A percentile compares a stretch with the other conserved stretches of the same genome.
Evolutionary conservation across 1,284 basidiomycete genomes (phyloP).

Genomic region (Butyriboletus appendiculatus): DNA sequence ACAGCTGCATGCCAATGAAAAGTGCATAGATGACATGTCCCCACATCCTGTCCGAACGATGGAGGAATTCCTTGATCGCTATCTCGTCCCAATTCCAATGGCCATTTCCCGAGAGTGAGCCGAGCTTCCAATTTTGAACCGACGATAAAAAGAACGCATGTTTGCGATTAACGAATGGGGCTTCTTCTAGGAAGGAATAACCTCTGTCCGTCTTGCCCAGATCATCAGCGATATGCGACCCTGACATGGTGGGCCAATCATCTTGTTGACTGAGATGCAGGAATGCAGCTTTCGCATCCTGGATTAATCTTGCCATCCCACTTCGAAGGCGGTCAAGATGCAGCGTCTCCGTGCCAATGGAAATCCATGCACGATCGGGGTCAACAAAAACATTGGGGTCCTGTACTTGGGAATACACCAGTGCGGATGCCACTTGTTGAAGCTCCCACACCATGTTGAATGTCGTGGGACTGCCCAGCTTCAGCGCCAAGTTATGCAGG

Average conservation of each 20-base stretch:
- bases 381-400: constrained; percentile 4
- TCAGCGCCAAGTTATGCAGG: too few relatives aligned
- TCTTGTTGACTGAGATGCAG: too few relatives aligned
- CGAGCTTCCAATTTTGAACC: not conserved
- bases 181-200: constrained; percentile 9
- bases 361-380: not conserved
- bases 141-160: not conserved
- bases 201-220: not conserved
- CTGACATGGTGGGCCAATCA: not conserved
- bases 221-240: not conserved
- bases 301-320: not conserved
- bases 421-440: not conserved
- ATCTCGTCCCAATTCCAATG: not conserved
- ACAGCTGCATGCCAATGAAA: not conserved
- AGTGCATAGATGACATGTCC: not conserved
- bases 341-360: constrained; percentile 1
- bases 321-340: not conserved
- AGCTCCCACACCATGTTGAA: not conserved
- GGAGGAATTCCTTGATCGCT: not conserved
- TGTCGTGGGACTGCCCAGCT: too few relatives aligned
- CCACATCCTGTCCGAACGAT: not conserved
- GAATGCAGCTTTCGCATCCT: too few relatives aligned
- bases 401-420: not conserved
- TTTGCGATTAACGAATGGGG: not conserved
- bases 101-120: not conserved